Evolutionary conservation across 148 eudicot species (phyloP).

Genomic region (Arbutus unedo): DNA sequence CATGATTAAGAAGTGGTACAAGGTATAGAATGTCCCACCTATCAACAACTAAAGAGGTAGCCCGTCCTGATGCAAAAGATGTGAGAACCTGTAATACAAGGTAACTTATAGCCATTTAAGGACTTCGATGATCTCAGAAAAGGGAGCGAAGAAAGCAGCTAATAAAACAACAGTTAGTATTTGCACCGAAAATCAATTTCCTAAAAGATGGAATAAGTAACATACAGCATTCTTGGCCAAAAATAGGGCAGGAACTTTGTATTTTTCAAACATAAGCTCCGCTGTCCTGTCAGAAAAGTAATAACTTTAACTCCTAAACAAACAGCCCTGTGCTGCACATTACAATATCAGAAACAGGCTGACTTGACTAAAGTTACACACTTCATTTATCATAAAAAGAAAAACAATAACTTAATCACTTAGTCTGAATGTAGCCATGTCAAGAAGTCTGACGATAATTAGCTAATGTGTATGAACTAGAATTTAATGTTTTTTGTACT

Average conservation of each 20-base stretch:
- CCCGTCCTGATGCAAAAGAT: conserved; percentile 96
- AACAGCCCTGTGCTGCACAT: not conserved
- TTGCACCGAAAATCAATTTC: not conserved
- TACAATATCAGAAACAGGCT: conserved; percentile 1
- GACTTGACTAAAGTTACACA: not conserved
- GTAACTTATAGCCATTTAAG: conserved; percentile 15
- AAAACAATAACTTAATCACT: conserved; percentile 9
- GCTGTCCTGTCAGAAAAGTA: conserved; percentile 65
- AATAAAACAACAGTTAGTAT: not conserved
- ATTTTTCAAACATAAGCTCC: conserved; percentile 96
- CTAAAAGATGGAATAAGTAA: conserved; percentile 19
- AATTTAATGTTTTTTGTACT: not conserved
- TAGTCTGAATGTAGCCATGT: not conserved
- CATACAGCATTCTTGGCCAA: conserved; percentile 98
- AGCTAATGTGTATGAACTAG: not conserved
- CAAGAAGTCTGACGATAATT: not conserved
- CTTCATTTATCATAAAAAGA: not conserved
- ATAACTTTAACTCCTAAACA: conserved; percentile 6
- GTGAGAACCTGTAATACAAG: conserved; percentile 69
- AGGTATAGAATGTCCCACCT: conserved; percentile 41
- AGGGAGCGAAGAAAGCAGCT: not conserved
- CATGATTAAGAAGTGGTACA: not conserved
- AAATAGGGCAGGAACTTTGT: conserved; percentile 93
- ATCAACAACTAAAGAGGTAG: conserved; percentile 91
- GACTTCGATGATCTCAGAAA: conserved; percentile 14